Base-by-base conservation (phyloP, 1,139 yeast genomes). In the Kodamaea plutei region DNA sequence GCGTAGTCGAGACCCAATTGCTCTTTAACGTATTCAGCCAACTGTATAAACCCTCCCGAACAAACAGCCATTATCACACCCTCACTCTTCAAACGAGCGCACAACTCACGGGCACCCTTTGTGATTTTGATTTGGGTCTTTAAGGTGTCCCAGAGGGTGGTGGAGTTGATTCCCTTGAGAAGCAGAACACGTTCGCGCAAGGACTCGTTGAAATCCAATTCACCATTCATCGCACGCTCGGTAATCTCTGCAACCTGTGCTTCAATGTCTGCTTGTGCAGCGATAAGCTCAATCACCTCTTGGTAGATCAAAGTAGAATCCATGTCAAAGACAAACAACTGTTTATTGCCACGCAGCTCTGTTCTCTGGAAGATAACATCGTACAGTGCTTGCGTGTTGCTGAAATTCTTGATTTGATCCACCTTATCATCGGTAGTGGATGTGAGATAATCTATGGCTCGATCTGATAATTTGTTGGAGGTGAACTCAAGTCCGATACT, bases 141-240 rank as follows among this genome's bases (percentile, higher is more conserved):
- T 47, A 93, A 69, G 35, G 82, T 84, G 20, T 79, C 88, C 82
- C 95, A 91, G 27, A 91, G 74, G 10, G 69, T 59, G 3, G 76
- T 69, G 13, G 85, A 68, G 34, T 83, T 77, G 22, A 91, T 82
- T 3, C 98, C 98, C 50, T 77, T 78, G 40, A 93, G 68, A 16
- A 93, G 65, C 11, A 64, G 61, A 8, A 88, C 97, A 36, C 98
- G 73, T 51, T 76, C 79, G 4, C 67, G 66, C 32, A 93, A 65
- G 1, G 96, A 85, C 47, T 84, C 84, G 41, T 76, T 79, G 63
- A 93, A 93, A 54, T 93, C 97, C 15, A 93, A 65, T 50, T 91
- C 96, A 16, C 97, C 97, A 48, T 89, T 88, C 99, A 93, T 93
- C 21, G 98, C 98, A 24, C 89, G 69, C 26, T 84, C 88, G 4